Evolutionary conservation across 352 stramenopile genomes (phyloP).

Genomic region (Aphanomyces astaci): DNA sequence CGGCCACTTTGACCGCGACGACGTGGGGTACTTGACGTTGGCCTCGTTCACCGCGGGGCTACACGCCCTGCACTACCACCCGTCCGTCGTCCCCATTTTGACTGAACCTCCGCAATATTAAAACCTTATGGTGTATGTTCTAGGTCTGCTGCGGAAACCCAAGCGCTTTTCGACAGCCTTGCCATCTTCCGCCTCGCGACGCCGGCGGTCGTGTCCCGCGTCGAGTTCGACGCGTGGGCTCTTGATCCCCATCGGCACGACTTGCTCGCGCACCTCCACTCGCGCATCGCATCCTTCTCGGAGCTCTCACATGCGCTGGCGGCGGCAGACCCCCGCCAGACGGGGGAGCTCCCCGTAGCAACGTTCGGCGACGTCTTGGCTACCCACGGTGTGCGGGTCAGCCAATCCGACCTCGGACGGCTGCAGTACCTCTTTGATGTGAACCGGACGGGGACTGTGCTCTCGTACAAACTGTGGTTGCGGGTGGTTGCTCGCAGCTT

Average conservation of each 20-base stretch:
- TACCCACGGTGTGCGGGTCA: conserved; percentile 29
- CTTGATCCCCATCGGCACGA: conserved; percentile 41
- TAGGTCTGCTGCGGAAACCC: conserved; percentile 29
- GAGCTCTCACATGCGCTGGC: conserved; percentile 27
- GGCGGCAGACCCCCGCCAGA: conserved; percentile 23
- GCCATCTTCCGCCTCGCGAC: conserved; percentile 39
- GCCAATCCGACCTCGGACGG: conserved; percentile 29
- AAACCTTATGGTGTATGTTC: neutral
- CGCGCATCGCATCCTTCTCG: conserved; percentile 28
- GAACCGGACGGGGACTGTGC: conserved; percentile 28
- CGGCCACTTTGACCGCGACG: conserved; percentile 51
- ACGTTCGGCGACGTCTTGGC: conserved; percentile 25
- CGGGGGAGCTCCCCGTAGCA: conserved; percentile 30
- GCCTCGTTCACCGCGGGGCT: conserved; percentile 35
- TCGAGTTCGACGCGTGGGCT: conserved; percentile 75
- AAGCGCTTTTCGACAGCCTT: conserved; percentile 33
- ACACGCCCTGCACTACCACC: conserved; percentile 33
- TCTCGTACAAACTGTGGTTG: conserved; percentile 68
- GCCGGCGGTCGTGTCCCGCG: conserved; percentile 40
- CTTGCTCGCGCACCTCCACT: conserved; percentile 32
- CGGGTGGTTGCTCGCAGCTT: conserved; percentile 45
- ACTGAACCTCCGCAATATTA: too few relatives aligned
- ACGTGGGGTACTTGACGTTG: conserved; percentile 43
- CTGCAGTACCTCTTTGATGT: conserved; percentile 69
- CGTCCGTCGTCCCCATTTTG: too few relatives aligned